Evolutionary conservation across 192 early-diverging fungal genomes (phyloP).

Genomic region (Anaeromyces robustus): DNA sequence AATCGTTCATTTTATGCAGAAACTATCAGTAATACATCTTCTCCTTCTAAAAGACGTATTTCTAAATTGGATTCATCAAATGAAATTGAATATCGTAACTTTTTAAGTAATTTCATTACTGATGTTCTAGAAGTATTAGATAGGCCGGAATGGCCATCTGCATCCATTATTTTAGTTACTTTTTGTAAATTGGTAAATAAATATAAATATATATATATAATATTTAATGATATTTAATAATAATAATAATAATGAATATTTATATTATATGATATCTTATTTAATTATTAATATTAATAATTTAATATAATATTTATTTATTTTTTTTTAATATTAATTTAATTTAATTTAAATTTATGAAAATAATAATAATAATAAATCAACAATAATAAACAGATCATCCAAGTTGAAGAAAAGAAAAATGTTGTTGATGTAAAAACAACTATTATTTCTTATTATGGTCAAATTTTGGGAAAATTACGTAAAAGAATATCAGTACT

Average conservation of each 20-base stretch:
- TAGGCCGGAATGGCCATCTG: constrained; percentile 81
- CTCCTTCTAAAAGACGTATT: neutral
- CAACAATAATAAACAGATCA: neutral
- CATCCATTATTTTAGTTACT: constrained; percentile 50
- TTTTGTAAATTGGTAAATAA: constrained; percentile 51
- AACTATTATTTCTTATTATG: neutral
- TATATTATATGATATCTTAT: too few species aligned
- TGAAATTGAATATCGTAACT: constrained; percentile 53
- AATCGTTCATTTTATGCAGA: neutral
- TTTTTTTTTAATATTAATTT: too few species aligned
- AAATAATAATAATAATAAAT: too few species aligned
- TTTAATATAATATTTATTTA: too few species aligned
- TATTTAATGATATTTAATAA: too few species aligned
- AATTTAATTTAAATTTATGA: too few species aligned
- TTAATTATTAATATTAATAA: too few species aligned
- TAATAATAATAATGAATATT: too few species aligned
- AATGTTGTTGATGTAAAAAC: neutral
- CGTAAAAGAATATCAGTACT: neutral
- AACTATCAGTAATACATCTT: neutral
- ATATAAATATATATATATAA: too few species aligned
- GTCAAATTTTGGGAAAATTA: neutral
- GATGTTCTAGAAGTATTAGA: constrained; percentile 56
- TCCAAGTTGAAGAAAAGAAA: neutral
- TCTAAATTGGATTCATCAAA: constrained; percentile 9
- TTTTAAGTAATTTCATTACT: constrained; percentile 55